These are phyloP conservation scores for Apiospora malaysiana DNA, from an alignment of 2,329 filamentous ascomycete genomes.

Conservation along the genomic window DNA sequence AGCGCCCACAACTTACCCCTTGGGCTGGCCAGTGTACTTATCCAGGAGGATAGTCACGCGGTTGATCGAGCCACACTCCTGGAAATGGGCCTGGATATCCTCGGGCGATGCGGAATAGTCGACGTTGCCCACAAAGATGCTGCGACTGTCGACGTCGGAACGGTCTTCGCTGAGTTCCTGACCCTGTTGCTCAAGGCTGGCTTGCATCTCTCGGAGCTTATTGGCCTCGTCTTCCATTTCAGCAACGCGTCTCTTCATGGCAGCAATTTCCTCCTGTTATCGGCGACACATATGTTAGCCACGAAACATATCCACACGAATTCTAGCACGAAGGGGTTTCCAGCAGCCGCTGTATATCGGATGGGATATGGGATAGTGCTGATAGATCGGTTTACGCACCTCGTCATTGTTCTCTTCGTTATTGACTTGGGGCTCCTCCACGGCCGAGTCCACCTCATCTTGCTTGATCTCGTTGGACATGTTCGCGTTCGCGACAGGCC, in stretches of 20 bases:
- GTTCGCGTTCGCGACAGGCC: background rate
- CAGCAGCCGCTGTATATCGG: slow-evolving; percentile 28
- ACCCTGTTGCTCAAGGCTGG: slow-evolving; percentile 81
- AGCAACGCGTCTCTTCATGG: slow-evolving; percentile 85
- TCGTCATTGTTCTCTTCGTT: slow-evolving; percentile 53
- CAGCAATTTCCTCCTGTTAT: slow-evolving; percentile 76
- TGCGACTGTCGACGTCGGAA: slow-evolving; percentile 92
- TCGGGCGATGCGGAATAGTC: slow-evolving; percentile 97
- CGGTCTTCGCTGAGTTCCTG: slow-evolving; percentile 84
- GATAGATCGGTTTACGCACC: slow-evolving; percentile 43
- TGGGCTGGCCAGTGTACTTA: slow-evolving; percentile 99
- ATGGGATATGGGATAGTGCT: slow-evolving; percentile 20
- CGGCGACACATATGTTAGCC: slow-evolving; percentile 32
- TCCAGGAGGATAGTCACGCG: slow-evolving; percentile 96
- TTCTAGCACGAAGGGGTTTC: slow-evolving; percentile 22
- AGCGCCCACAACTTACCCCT: slow-evolving; percentile 72
- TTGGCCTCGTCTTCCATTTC: slow-evolving; percentile 92
- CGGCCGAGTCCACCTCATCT: slow-evolving; percentile 7
- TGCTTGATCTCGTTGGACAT: slow-evolving; percentile 12
- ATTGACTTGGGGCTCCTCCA: slow-evolving; percentile 3
- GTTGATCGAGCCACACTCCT: slow-evolving; percentile 96
- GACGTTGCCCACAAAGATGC: slow-evolving; percentile 98
- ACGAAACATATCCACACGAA: slow-evolving; percentile 27
- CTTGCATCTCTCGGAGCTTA: slow-evolving; percentile 87
- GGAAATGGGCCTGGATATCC: slow-evolving; percentile 98